Evolutionary conservation across 192 early-diverging fungal genomes (phyloP).

Genomic region (Coemansia sp.): DNA sequence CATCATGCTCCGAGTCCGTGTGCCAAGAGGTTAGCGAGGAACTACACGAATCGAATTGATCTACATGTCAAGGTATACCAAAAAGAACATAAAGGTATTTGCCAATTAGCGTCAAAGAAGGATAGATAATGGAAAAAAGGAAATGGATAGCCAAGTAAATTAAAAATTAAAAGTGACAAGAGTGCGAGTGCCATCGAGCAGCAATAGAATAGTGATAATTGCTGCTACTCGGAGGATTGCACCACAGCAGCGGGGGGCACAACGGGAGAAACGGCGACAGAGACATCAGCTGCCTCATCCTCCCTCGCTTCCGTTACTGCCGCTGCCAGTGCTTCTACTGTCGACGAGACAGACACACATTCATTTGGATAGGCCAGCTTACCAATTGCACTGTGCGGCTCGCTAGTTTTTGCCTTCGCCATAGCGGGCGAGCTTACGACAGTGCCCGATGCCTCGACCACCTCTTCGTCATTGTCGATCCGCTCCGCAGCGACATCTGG

Average conservation of each 20-base stretch:
- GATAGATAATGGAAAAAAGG: background rate
- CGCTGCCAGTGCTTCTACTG: background rate
- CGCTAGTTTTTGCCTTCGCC: background rate
- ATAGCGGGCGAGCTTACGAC: background rate
- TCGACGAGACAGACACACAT: background rate
- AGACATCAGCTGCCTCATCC: background rate
- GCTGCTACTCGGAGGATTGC: background rate
- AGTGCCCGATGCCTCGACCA: conserved; percentile 4
- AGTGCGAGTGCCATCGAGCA: background rate
- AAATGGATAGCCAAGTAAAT: background rate
- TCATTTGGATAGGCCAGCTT: conserved; percentile 11
- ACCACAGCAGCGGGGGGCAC: background rate
- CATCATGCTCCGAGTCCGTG: conserved; percentile 17
- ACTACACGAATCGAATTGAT: conserved; percentile 26
- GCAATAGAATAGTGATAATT: background rate
- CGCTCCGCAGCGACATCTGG: background rate
- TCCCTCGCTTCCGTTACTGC: background rate
- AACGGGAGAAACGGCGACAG: conserved; percentile 1
- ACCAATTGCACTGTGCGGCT: background rate
- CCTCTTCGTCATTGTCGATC: background rate
- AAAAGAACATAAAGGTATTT: background rate
- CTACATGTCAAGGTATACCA: conserved; percentile 7
- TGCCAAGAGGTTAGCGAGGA: conserved; percentile 38
- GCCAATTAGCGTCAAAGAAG: background rate
- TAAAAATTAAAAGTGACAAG: background rate